phyloP scores from a whole-genome alignment of 2,329 filamentous ascomycete species.

The Fusarium udum region DNA sequence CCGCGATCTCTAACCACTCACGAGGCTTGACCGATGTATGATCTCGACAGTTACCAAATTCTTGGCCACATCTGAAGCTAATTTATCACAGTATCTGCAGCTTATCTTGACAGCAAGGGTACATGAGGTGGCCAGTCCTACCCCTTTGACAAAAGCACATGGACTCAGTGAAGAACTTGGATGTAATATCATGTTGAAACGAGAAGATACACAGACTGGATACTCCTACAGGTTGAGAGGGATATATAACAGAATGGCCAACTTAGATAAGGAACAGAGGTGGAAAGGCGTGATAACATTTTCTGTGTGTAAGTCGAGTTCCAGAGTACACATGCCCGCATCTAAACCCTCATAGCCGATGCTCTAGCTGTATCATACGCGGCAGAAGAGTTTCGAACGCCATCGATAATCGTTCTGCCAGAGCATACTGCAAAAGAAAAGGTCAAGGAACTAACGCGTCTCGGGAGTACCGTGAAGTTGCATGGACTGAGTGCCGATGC shows the following conservation, averaged over 20 bases:
- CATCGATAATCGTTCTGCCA: neutral
- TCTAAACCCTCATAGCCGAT: neutral
- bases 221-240: neutral
- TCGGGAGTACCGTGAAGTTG: neutral
- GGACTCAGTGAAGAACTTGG: neutral
- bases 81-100: neutral
- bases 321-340: neutral
- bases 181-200: neutral
- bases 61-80: neutral
- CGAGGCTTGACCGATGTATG: neutral
- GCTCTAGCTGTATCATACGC: neutral
- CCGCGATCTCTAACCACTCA: too few relatives aligned
- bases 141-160: neutral
- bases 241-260: neutral
- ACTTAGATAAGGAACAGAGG: neutral
- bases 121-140: fast-evolving
- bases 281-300: neutral
- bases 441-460: neutral
- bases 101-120: neutral
- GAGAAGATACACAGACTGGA: neutral
- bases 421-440: fast-evolving
- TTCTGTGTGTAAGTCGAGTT: neutral
- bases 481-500: neutral
- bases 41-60: fast-evolving
- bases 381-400: neutral